Percentiles rank a stretch among this genome's conserved stretches.
phyloP scores from a whole-genome alignment of 108 stramenopile species.

The Schizochytrium sp. region DNA sequence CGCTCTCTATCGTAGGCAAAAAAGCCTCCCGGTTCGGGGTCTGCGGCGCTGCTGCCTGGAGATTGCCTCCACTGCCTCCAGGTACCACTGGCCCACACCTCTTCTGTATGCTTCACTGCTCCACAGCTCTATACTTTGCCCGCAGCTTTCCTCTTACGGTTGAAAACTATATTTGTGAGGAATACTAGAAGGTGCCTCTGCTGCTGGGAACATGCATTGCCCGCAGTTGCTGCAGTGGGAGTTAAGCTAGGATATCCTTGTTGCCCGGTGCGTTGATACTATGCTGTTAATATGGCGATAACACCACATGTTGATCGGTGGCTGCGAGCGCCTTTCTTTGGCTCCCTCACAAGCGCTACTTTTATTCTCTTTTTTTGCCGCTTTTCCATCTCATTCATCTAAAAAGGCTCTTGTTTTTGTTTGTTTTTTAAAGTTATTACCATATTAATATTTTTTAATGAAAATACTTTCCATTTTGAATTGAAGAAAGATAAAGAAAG shows the following conservation, averaged over 20 bases:
- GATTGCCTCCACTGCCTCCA: too few species aligned
- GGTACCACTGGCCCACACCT: too few species aligned
- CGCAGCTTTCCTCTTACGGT: too few species aligned
- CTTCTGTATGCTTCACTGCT: too few species aligned
- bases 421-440: neutral
- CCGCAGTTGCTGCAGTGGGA: neutral
- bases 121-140: too few species aligned
- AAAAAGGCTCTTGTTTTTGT: neutral
- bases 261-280: neutral
- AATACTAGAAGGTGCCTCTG: too few species aligned
- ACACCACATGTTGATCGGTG: neutral
- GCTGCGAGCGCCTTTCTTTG: neutral
- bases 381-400: neutral
- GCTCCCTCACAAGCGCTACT: neutral
- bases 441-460: neutral
- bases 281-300: neutral
- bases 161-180: too few species aligned
- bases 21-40: too few species aligned
- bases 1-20: too few species aligned
- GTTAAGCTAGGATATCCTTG: neutral
- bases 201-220: too few species aligned
- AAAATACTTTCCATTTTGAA: neutral
- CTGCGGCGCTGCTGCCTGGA: too few species aligned
- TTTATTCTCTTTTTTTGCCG: neutral
- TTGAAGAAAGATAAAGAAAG: neutral